Evolutionary conservation across 257 asterid species (phyloP), one percentile per base, ranked within the genome.

Genomic region (Fraxinus pennsylvanica): DNA sequence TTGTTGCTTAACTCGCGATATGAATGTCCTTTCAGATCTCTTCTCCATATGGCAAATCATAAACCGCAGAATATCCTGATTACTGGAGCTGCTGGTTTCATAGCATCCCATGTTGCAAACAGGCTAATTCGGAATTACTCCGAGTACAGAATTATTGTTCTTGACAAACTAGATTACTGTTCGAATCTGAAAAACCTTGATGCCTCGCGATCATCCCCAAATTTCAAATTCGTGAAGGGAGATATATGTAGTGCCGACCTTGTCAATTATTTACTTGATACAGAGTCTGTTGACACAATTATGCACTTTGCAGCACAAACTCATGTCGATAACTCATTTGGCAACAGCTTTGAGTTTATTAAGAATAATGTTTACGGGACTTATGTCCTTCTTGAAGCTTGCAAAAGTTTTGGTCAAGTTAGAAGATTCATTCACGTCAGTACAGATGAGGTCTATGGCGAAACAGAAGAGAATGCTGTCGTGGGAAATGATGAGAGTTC

Each of bases 271-370:
- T 78, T 83, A 68, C 89, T 86, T 9, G 71, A 76, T 3, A 81
- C 88, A 2, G 88, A 86, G 85, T 74, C 81, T 50, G 78, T 86
- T n/a, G 90, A 86, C 79, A 86, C 88, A 3, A 83, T 86, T 66
- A 81, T 86, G 86, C 90, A 84, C 77, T 86, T 86, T 68, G 89
- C 89, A 9, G 89, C 89, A 32, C 87, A 86, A 75, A 86, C 89
- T 6, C 87, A 83, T 8, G 45, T 39, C 9, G 45, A 39, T 39
- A 39, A 39, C 3, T 39, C 45, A 39, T 39, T 39, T 39, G 82
- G 87, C 47, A 83, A 86, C 78, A 83, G 87, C 82, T 81, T 76
- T 33, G 89, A 79, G 81, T 86, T 86, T 66, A 79, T 84, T 17
- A 81, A 78, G 83, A 86, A 86, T 74, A 86, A 86, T 66, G 83